Base-by-base conservation (phyloP, 106 monocot species). In the Dioscorea dumetorum region DNA sequence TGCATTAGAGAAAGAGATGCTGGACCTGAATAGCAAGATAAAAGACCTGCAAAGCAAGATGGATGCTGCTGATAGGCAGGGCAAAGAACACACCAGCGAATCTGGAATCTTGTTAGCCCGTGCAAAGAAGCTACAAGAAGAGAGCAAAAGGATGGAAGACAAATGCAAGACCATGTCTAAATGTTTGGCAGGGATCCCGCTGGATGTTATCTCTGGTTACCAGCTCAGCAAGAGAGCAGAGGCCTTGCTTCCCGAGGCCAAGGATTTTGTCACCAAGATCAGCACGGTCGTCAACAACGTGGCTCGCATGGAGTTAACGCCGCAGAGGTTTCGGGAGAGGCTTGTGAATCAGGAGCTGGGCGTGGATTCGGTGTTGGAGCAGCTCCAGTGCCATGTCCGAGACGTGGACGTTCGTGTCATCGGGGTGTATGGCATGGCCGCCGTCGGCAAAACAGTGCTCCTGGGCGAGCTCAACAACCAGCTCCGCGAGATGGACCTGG, bases 371-470 rank as follows among this genome's bases (percentile, higher is more conserved):
- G 59, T 59, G 12, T 12, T 59, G 22, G 59, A 59, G 59, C 22
- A 59, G 59, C 59, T 59, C 22, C 59, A 21, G 22, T 3, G 22
- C 59, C 22, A 22, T 21, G 5, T 59, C 22, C 22, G 9, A 4
- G 59, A 59, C 59, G 59, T 3, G n/a, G 9, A 59, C 22, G 59
- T 59, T 7, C 12, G 59, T 5, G 12, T 59, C 48, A 24, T 80
- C 24, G 80, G 75, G 14, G 59, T 80, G 24, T 66, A 66, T 12
- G 80, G 80, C 24, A 75, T 80, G 71, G 75, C 60, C 4, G 80
- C 75, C 0, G 75, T 80, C 17, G 80, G 80, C 5, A 80, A 80
- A 57, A 80, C 80, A 6, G 61, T 65, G 14, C 48, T 80, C 33
- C 23, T 80, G 31, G 62, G 50, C 24, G 65, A 71, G 10, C 67